phyloP scores from a whole-genome alignment of 2,329 filamentous ascomycete species.

The Alternaria burnsii region DNA sequence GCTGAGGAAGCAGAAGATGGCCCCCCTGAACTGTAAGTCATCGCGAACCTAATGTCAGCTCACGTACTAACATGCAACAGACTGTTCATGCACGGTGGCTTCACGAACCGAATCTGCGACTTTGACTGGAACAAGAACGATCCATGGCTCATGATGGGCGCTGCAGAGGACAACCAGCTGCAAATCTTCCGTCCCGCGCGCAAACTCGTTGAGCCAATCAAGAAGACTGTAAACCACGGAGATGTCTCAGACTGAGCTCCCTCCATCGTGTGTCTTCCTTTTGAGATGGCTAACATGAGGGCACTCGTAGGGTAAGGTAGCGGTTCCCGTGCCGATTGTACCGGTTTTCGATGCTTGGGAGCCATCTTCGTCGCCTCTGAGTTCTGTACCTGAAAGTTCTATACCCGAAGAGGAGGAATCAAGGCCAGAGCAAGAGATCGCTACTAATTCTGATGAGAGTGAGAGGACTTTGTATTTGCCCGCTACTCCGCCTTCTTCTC shows the following conservation, averaged over 20 bases:
- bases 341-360: not conserved
- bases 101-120: constrained; percentile 95
- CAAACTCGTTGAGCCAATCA: constrained; percentile 48
- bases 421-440: not conserved
- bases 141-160: constrained; percentile 94
- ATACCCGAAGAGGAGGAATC: not conserved
- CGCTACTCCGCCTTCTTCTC: not conserved
- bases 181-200: constrained; percentile 73
- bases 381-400: not conserved
- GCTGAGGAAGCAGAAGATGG: constrained; percentile 96
- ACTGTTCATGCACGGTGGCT: constrained; percentile 97
- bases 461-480: not conserved
- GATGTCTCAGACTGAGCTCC: constrained; percentile 49
- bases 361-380: not conserved
- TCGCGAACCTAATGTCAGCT: not conserved
- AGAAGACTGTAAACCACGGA: constrained; percentile 48
- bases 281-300: constrained; percentile 4
- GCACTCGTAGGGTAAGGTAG: not conserved
- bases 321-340: not conserved
- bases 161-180: constrained; percentile 94
- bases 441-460: not conserved
- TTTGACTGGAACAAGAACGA: constrained; percentile 98
- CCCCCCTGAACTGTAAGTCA: constrained; percentile 85
- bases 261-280: not conserved
- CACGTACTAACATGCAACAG: constrained; percentile 54